Evolutionary conservation across 495 filamentous ascomycete genomes (phyloP).

Genomic region (Aspergillus sparsus): DNA sequence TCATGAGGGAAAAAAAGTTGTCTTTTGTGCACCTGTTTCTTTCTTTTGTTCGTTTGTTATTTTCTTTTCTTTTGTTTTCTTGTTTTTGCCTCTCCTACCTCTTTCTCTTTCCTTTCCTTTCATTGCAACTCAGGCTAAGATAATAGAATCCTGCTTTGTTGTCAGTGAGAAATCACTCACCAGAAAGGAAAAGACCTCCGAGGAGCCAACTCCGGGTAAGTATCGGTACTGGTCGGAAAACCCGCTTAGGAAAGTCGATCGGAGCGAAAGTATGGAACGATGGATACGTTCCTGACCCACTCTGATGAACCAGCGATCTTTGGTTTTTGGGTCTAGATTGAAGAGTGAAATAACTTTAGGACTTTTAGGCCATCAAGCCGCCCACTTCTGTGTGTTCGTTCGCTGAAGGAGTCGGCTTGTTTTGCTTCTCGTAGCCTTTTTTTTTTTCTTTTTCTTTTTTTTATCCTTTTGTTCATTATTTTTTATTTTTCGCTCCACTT

Average conservation of each 20-base stretch:
- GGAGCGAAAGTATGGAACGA: background rate
- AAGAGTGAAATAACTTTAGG: background rate
- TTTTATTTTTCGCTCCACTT: too few species aligned
- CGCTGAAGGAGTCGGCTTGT: too few species aligned
- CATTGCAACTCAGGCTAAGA: background rate
- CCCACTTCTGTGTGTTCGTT: background rate
- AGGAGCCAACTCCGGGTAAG: background rate
- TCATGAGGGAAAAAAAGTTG: too few species aligned
- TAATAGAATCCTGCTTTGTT: background rate
- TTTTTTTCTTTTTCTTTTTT: background rate
- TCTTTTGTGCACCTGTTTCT: too few species aligned
- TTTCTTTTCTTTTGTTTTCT: background rate
- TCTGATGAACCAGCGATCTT: slow-evolving; percentile 11
- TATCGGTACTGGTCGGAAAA: background rate
- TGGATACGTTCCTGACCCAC: slow-evolving; percentile 13
- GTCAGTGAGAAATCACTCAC: too few species aligned
- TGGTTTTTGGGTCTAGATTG: background rate
- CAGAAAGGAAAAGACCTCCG: background rate
- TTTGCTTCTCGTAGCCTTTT: background rate
- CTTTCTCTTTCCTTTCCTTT: background rate
- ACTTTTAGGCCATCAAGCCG: background rate
- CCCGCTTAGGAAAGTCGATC: background rate
- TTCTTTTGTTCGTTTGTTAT: too few species aligned
- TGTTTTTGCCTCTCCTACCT: background rate
- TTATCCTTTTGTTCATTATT: background rate